phyloP scores from a whole-genome alignment of 2,329 filamentous ascomycete genomes.

The Apiospora marii region DNA sequence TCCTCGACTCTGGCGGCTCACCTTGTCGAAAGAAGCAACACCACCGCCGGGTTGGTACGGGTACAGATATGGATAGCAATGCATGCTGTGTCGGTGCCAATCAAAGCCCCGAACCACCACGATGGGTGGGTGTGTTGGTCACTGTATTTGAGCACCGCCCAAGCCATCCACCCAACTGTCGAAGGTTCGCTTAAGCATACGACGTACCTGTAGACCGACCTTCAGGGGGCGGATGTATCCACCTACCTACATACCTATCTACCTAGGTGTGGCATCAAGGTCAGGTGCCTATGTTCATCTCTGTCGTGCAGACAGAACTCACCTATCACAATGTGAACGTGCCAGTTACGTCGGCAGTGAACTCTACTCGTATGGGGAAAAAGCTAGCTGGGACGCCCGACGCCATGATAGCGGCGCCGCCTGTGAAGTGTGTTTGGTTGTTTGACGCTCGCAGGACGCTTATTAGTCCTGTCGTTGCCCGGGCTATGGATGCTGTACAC shows the following conservation, averaged over 20 bases:
- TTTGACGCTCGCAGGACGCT: constrained; percentile 12
- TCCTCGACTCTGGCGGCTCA: neutral
- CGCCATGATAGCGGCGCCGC: constrained; percentile 17
- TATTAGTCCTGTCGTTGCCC: constrained; percentile 4
- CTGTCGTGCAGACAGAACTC: constrained; percentile 13
- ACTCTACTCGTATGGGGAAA: constrained; percentile 1
- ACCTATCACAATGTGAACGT: constrained; percentile 12
- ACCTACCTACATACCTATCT: neutral
- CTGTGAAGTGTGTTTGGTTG: constrained; percentile 5
- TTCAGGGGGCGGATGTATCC: constrained; percentile 3
- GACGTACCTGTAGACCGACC: neutral
- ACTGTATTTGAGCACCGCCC: neutral
- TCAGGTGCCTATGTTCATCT: neutral
- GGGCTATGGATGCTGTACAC: constrained; percentile 15
- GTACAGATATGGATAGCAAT: neutral
- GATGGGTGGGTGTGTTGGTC: neutral
- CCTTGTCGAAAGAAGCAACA: constrained; percentile 2
- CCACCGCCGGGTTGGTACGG: constrained; percentile 2
- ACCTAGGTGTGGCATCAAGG: neutral
- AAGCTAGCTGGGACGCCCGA: constrained; percentile 1
- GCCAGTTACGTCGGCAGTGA: constrained; percentile 13
- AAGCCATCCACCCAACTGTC: neutral
- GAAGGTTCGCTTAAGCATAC: constrained; percentile 17
- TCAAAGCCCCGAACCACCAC: constrained; percentile 11
- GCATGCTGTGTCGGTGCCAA: constrained; percentile 1